phyloP scores from a whole-genome alignment of 768 basidiomycete genomes.

The Naganishia kalamii region DNA sequence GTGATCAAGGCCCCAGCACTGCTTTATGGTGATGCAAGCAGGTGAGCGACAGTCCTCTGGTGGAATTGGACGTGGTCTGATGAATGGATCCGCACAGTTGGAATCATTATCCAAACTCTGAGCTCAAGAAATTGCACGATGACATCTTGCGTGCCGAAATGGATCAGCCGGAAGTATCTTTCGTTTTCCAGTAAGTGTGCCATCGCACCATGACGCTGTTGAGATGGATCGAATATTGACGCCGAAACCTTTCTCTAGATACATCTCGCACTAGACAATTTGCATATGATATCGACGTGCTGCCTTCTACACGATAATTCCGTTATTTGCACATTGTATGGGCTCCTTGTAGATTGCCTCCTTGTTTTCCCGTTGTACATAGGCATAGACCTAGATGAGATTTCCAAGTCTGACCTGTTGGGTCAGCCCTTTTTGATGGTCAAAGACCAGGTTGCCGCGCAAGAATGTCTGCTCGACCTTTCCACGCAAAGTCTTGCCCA shows the following conservation, averaged over 20 bases:
- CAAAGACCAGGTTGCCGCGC: conserved; percentile 66
- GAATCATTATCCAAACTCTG: conserved; percentile 91
- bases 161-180: conserved; percentile 75
- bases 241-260: background rate
- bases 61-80: background rate
- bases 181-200: conserved; percentile 76
- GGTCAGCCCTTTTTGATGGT: conserved; percentile 18
- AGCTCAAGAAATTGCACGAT: conserved; percentile 87
- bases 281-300: background rate
- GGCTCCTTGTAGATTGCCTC: background rate
- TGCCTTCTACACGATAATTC: background rate
- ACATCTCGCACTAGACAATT: conserved; percentile 19
- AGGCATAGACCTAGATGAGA: conserved; percentile 15
- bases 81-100: conserved; percentile 55
- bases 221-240: background rate
- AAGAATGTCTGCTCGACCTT: conserved; percentile 70
- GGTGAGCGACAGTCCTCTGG: conserved; percentile 57
- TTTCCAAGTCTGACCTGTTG: conserved; percentile 14
- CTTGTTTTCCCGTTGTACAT: background rate
- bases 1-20: conserved; percentile 72
- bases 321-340: background rate
- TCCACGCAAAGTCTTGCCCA: conserved; percentile 65
- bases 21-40: conserved; percentile 93
- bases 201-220: background rate
- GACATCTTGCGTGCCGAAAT: conserved; percentile 87